phyloP scores from a whole-genome alignment of 306 rosid genomes.

The Vigna nakashimae region DNA sequence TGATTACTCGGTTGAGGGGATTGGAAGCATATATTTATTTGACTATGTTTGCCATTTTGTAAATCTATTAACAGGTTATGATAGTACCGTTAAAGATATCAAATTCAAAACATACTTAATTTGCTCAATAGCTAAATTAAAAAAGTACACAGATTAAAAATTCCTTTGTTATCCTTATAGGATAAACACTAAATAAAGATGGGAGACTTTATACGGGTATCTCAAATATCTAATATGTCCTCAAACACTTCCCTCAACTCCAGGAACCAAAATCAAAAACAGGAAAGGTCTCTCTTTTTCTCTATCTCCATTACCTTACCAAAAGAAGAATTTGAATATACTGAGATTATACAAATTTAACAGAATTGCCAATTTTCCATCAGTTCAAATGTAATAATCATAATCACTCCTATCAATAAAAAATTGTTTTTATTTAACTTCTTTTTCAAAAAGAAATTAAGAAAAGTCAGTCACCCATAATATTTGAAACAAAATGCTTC shows the following conservation, averaged over 20 bases:
- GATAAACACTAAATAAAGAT: not conserved
- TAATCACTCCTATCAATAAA: slow-evolving; percentile 14
- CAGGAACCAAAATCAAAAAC: not conserved
- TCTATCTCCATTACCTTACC: slow-evolving; percentile 3
- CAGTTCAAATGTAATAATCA: slow-evolving; percentile 17
- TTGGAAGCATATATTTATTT: slow-evolving; percentile 12
- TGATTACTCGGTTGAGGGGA: not conserved
- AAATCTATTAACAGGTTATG: slow-evolving; percentile 24
- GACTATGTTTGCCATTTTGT: slow-evolving; percentile 2
- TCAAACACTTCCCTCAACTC: slow-evolving; percentile 1
- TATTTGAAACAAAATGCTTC: slow-evolving; percentile 5
- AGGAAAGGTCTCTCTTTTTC: slow-evolving; percentile 1
- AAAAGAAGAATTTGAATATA: not conserved
- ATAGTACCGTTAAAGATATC: not conserved
- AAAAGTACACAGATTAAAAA: slow-evolving; percentile 14
- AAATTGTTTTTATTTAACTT: not conserved
- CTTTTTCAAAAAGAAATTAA: not conserved
- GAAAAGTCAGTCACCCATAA: not conserved
- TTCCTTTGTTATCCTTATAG: slow-evolving; percentile 25
- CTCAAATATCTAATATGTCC: slow-evolving; percentile 9
- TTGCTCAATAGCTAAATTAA: not conserved
- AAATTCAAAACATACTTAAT: not conserved
- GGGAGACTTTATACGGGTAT: not conserved
- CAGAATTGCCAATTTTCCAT: too few relatives aligned
- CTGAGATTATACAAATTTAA: not conserved